These are phyloP conservation scores for Alternaria panax DNA, from an alignment of 2,329 filamentous ascomycete species.

Conservation along the genomic window DNA sequence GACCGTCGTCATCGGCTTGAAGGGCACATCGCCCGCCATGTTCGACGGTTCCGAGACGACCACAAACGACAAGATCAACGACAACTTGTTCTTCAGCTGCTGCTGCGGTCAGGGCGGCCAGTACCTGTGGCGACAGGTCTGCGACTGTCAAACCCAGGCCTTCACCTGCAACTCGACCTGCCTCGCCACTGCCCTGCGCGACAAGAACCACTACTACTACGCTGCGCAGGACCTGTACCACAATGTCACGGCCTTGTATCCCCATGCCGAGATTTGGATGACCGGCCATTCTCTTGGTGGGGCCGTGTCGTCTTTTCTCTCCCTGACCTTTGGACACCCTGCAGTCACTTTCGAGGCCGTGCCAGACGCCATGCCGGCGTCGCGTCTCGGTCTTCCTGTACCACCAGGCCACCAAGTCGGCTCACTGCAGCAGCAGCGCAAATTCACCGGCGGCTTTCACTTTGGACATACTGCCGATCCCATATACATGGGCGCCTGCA, in stretches of 20 bases:
- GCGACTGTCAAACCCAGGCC: conserved; percentile 86
- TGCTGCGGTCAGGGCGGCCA: conserved; percentile 95
- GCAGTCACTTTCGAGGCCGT: conserved; percentile 94
- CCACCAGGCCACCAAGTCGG: conserved; percentile 79
- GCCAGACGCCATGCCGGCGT: conserved; percentile 86
- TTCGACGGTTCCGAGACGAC: conserved; percentile 98
- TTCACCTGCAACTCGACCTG: conserved; percentile 95
- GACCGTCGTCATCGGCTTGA: conserved; percentile 89
- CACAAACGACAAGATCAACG: conserved; percentile 96
- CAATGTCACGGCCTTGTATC: conserved; percentile 90
- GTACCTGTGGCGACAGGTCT: conserved; percentile 89
- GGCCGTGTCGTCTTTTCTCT: conserved; percentile 85
- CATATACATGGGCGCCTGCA: conserved; percentile 92
- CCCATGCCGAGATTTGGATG: conserved; percentile 84
- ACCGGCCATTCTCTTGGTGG: conserved; percentile 93
- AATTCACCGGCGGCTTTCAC: conserved; percentile 80
- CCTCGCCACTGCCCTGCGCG: conserved; percentile 73
- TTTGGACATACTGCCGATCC: conserved; percentile 97
- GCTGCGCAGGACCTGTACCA: conserved; percentile 88
- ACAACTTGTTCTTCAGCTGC: conserved; percentile 97
- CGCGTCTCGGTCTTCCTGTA: conserved; percentile 81
- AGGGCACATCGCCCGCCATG: conserved; percentile 86
- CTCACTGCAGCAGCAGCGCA: conserved; percentile 70
- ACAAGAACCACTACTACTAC: conserved; percentile 91
- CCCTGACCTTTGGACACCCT: conserved; percentile 88